Evolutionary conservation across 371 early-diverging fungal genomes (phyloP).

Genomic region (Vairimorpha necatrix): DNA sequence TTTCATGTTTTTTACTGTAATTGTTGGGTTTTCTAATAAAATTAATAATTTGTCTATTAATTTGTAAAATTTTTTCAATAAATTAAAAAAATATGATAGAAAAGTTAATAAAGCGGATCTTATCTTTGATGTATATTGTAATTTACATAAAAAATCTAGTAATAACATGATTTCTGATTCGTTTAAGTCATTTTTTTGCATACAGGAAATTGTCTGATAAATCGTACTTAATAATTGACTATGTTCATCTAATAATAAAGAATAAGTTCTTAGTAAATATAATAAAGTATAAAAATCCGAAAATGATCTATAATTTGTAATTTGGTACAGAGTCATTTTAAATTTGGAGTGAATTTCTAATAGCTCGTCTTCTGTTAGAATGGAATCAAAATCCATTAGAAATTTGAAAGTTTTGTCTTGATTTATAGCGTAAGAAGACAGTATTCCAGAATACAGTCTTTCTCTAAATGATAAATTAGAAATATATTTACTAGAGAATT

Average conservation of each 20-base stretch:
- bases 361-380: not conserved
- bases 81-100: not conserved
- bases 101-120: not conserved
- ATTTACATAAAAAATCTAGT: not conserved
- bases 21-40: not conserved
- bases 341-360: not conserved
- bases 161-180: not conserved
- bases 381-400: not conserved
- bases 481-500: not conserved
- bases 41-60: not conserved
- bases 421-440: not conserved
- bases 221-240: not conserved
- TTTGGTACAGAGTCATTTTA: not conserved
- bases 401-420: not conserved
- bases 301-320: not conserved
- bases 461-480: not conserved
- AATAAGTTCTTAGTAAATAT: not conserved
- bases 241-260: not conserved
- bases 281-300: not conserved
- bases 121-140: not conserved
- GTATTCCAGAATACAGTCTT: not conserved
- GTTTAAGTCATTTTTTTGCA: not conserved
- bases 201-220: not conserved
- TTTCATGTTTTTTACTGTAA: slow-evolving; percentile 37
- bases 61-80: not conserved